Base-by-base conservation (phyloP, 345 rosid genomes). In the Syzygium aromaticum region DNA sequence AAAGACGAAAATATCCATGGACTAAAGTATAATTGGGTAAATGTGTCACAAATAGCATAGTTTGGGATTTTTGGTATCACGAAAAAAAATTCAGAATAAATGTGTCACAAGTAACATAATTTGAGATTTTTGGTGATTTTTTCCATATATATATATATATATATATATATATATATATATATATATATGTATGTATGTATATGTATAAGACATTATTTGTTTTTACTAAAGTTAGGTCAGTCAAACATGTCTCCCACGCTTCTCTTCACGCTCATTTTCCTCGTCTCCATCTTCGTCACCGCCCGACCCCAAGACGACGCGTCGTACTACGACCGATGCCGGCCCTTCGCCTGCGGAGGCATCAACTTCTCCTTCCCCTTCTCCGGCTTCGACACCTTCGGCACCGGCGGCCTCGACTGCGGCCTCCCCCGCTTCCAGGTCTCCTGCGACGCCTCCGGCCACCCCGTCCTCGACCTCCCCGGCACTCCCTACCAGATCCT, bases 351-450 rank as follows among this genome's bases (percentile, higher is more conserved):
- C 2, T 92, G 94, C 33, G 92, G 91, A 46, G 77, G 77, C 88
- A 78, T 92, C 77, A 88, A 4, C 53, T 90, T 90, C 88, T 17
- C 90, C 86, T 92, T 91, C 89, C 93, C 93, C 22, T 90, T 91
- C 88, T 89, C 88, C 28, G 51, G 89, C 82, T 14, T 27, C n/a
- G 30, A 5, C 77, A 86, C 87, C 83, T 87, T 88, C 21, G 91
- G 88, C 27, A 13, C 85, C 38, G 51, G 82, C 10, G 25, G 52
- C 67, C 5, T 21, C 86, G 28, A n/a, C 63, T 90, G 94, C 52
- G 92, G 93, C 84, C 89, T 87, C 46, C 92, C 93, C 6, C 85
- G 85, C 78, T 91, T 85, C 89, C 86, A 87, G 84, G 88, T 92
- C 89, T 51, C 16, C 33, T 92, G 92, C 40, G 77, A 87, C 54